Evolutionary conservation across 352 stramenopile genomes (phyloP).

Genomic region (Phytophthora idaei): DNA sequence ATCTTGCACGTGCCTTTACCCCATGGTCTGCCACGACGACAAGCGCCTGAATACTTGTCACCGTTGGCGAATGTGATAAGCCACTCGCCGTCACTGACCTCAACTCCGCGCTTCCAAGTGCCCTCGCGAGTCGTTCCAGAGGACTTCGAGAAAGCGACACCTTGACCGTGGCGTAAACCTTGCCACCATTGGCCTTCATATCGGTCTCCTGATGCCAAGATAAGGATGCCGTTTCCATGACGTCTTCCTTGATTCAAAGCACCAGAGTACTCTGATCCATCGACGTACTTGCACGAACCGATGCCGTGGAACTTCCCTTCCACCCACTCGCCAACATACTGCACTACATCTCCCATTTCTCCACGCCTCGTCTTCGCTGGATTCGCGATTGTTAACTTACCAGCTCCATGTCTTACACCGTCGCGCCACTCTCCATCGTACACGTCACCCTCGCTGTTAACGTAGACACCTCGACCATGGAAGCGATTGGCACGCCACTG

Average conservation of each 20-base stretch:
- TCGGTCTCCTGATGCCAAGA: conserved; percentile 45
- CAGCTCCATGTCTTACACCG: conserved; percentile 62
- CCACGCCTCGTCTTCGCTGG: conserved; percentile 2
- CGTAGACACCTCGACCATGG: conserved; percentile 68
- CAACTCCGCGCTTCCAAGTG: conserved; percentile 61
- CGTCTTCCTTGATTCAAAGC: conserved; percentile 72
- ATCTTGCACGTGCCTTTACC: conserved; percentile 91
- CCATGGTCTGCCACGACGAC: conserved; percentile 63
- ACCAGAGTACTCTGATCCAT: conserved; percentile 92
- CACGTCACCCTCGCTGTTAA: conserved; percentile 60
- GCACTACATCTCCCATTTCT: conserved; percentile 49
- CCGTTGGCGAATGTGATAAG: conserved; percentile 71
- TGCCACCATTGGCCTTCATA: conserved; percentile 85
- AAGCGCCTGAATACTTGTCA: conserved; percentile 80
- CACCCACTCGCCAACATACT: conserved; percentile 73
- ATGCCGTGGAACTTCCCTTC: conserved; percentile 70
- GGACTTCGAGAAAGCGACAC: conserved; percentile 49
- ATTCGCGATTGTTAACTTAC: conserved; percentile 54
- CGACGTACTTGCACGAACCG: conserved; percentile 83
- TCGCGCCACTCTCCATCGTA: conserved; percentile 74
- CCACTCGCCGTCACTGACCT: conserved; percentile 67
- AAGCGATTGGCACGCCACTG: conserved; percentile 72
- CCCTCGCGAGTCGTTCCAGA: conserved; percentile 75
- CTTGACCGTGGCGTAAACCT: conserved; percentile 72
- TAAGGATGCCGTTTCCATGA: conserved; percentile 72